Base-by-base conservation (phyloP, 1,139 yeast species). In the Suhomyces ambrosiae region DNA sequence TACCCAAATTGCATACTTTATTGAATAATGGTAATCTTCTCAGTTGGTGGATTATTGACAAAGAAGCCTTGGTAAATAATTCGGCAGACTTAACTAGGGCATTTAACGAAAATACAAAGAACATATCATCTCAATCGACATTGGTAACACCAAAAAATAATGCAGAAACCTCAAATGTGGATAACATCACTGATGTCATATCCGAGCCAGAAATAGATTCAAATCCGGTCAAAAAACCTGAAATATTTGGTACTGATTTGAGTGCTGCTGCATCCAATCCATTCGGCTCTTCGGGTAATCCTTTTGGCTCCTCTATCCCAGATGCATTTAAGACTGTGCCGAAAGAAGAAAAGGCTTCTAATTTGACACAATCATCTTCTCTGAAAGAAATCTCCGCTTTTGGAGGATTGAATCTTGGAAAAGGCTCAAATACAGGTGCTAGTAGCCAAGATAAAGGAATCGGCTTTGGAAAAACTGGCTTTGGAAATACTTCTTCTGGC, bases 11-110 rank as follows among this genome's bases (percentile, higher is more conserved):
- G 7, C 76, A 83, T 67, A 65, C 76, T 3, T 60, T 86, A 40
- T 81, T 83, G 32, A 74, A 81, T 48, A 75, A 76, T 40, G 95
- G 95, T 21, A 63, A 60, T 14, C 56, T 86, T 21, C 59, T 78
- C 32, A 70, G 76, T 3, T 85, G 92, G 87, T 76, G 86, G 63
- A 53, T 86, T 2, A 80, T 79, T 53, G 77, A 80, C 44, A 62
- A 72, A 11, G 48, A 59, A 3, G 80, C 74, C 2, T 60, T 80
- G 11, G 68, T 71, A 35, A 47, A 61, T 4, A 45, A 49, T 8
- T 37, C 45, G 3, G 53, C 59, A 2, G 52, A 55, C 19, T 56
- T 68, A 33, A 35, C 50, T 5, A 44, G 48, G 3, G 57, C 63
- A 1, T 25, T 45, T 10, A 11, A 23, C 16, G 13, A 14, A 27